Conservation (phyloP, 2,329 filamentous ascomycete genomes). For the Dactylellina sp. region DNA sequence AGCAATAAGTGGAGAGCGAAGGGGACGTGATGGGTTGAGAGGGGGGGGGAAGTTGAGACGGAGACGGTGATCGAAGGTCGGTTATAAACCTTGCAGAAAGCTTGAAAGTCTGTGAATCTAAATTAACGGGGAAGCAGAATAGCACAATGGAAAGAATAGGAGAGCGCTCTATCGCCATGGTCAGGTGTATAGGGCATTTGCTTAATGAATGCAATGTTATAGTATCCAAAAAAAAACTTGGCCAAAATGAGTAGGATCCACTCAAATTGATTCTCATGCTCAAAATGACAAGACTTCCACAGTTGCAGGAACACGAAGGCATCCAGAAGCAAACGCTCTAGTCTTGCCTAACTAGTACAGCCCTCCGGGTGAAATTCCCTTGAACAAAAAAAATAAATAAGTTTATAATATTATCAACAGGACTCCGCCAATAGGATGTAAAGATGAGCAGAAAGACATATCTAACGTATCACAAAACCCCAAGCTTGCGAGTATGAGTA, state of each 20-base stretch:
- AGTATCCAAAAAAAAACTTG: neutral
- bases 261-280: conserved; percentile 4
- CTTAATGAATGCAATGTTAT: neutral
- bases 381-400: conserved; percentile 1
- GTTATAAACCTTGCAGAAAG: conserved; percentile 10
- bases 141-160: neutral
- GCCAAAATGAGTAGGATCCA: conserved; percentile 5
- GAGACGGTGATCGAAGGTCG: neutral
- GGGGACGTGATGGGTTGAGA: neutral
- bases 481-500: conserved; percentile 16
- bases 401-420: neutral
- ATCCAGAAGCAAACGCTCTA: neutral
- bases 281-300: too few relatives aligned
- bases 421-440: conserved; percentile 3
- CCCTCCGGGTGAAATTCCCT: neutral
- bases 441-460: neutral
- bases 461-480: conserved; percentile 5
- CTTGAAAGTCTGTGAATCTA: neutral
- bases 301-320: too few relatives aligned
- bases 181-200: conserved; percentile 12
- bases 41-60: neutral
- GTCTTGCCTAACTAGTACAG: conserved; percentile 5
- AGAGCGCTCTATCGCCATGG: neutral
- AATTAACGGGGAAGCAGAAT: neutral
- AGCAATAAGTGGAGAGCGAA: neutral